phyloP scores from a whole-genome alignment of 768 basidiomycete genomes.

The Boletus reticuloceps region DNA sequence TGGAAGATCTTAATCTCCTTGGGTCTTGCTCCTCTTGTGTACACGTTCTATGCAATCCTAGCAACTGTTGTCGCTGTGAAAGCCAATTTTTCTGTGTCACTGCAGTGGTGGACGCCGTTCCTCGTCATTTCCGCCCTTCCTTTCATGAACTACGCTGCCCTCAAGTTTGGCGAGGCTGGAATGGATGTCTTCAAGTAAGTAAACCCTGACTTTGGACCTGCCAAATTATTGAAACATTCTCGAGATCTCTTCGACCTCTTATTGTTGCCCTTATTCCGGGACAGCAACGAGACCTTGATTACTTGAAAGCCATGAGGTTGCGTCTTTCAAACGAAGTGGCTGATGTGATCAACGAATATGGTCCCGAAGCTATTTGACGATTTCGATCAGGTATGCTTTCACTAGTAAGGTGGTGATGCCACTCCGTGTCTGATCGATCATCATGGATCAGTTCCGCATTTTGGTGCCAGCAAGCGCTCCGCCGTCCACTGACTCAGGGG shows the following conservation, averaged over 20 bases:
- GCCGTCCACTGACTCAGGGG: constrained; percentile 69
- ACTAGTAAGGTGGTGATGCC: not conserved
- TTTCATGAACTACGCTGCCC: constrained; percentile 86
- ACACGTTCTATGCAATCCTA: constrained; percentile 76
- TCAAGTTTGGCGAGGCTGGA: constrained; percentile 97
- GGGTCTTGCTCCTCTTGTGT: constrained; percentile 85
- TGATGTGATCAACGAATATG: constrained; percentile 82
- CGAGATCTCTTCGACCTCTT: constrained; percentile 85
- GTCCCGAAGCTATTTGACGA: constrained; percentile 84
- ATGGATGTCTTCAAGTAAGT: constrained; percentile 94
- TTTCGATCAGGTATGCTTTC: constrained; percentile 66
- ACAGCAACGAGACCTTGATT: constrained; percentile 76
- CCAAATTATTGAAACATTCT: constrained; percentile 8
- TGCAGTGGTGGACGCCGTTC: constrained; percentile 75
- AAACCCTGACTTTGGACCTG: not conserved
- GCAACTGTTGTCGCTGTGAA: constrained; percentile 72
- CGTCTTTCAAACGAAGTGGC: constrained; percentile 82
- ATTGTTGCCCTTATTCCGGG: constrained; percentile 87
- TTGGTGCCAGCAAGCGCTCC: constrained; percentile 79
- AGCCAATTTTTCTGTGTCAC: constrained; percentile 58
- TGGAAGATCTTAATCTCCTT: constrained; percentile 97
- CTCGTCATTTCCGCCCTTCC: constrained; percentile 73
- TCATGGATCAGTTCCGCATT: constrained; percentile 60
- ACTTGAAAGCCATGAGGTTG: constrained; percentile 69
- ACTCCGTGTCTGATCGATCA: not conserved